phyloP scores from a whole-genome alignment of 306 rosid species.

The Clitoria ternatea region DNA sequence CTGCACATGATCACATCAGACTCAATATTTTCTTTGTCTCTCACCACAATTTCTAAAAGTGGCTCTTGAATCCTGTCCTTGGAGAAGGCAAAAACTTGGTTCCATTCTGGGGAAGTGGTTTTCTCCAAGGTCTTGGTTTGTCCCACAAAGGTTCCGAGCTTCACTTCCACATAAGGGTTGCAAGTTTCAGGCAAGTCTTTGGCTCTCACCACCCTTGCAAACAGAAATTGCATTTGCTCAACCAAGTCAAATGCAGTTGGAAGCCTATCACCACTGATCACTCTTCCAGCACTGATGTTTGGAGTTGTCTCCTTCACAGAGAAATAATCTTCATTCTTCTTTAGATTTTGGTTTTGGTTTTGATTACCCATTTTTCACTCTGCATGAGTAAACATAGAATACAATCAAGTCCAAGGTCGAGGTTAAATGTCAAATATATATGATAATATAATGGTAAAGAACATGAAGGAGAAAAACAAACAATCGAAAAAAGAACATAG shows the following conservation, averaged over 20 bases:
- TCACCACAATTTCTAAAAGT: conserved; percentile 21
- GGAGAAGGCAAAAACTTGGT: conserved; percentile 28
- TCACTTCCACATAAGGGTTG: conserved; percentile 24
- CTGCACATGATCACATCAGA: conserved; percentile 1
- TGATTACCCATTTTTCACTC: conserved; percentile 12
- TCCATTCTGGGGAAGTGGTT: conserved; percentile 19
- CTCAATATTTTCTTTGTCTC: not conserved
- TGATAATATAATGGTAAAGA: not conserved
- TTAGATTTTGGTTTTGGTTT: not conserved
- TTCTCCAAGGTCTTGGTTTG: not conserved
- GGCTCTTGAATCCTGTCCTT: conserved; percentile 19
- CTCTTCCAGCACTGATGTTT: conserved; percentile 25
- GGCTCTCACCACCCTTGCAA: conserved; percentile 13
- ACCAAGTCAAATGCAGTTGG: conserved; percentile 26
- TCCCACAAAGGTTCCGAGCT: conserved; percentile 17
- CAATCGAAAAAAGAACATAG: not conserved
- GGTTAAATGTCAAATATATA: not conserved
- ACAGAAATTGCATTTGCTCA: conserved; percentile 25
- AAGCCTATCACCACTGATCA: conserved; percentile 28
- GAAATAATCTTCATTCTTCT: conserved; percentile 14
- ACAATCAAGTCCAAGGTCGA: not conserved
- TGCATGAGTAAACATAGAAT: not conserved
- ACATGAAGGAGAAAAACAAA: not conserved
- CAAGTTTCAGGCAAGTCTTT: not conserved
- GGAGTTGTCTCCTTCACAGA: conserved; percentile 26